A percentile compares a stretch with the other conserved stretches of the same genome.
phyloP scores from a whole-genome alignment of 768 basidiomycete genomes.

The Pilatotrama ljubarskyi region DNA sequence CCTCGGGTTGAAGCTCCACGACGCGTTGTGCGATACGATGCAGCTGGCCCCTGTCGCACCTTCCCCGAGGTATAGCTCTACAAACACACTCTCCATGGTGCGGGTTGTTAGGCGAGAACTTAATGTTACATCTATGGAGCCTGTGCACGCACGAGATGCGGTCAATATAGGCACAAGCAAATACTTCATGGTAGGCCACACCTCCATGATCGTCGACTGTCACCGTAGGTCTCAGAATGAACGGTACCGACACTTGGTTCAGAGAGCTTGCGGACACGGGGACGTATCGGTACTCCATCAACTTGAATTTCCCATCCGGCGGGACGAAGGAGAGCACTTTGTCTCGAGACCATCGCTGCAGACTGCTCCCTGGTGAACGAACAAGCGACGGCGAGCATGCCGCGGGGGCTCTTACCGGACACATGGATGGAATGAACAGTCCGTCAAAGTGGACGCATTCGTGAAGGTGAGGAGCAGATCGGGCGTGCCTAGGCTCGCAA shows the following conservation, averaged over 20 bases:
- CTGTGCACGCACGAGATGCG: conserved; percentile 37
- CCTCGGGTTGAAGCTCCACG: conserved; percentile 77
- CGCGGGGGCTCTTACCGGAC: conserved; percentile 62
- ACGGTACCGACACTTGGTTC: conserved; percentile 36
- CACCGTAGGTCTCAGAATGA: conserved; percentile 34
- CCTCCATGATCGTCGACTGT: conserved; percentile 44
- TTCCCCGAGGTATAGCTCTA: conserved; percentile 76
- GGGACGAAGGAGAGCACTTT: conserved; percentile 87
- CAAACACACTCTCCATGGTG: conserved; percentile 67
- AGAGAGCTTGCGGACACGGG: conserved; percentile 28
- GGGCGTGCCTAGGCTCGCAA: conserved; percentile 73
- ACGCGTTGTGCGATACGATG: conserved; percentile 62
- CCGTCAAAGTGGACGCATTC: conserved; percentile 69
- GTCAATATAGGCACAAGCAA: too few relatives aligned
- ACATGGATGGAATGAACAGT: conserved; percentile 91
- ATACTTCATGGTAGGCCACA: conserved; percentile 26
- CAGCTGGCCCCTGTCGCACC: conserved; percentile 75
- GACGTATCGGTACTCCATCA: conserved; percentile 78
- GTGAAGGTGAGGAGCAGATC: conserved; percentile 78
- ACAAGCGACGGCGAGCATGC: conserved; percentile 27
- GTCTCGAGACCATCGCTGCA: conserved; percentile 78
- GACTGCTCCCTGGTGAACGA: conserved; percentile 39
- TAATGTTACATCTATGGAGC: conserved; percentile 60
- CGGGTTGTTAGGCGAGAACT: conserved; percentile 63
- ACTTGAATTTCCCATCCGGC: conserved; percentile 85